Base-by-base conservation (phyloP, 2,329 filamentous ascomycete genomes). In the Endoconidiophora laricicola region DNA sequence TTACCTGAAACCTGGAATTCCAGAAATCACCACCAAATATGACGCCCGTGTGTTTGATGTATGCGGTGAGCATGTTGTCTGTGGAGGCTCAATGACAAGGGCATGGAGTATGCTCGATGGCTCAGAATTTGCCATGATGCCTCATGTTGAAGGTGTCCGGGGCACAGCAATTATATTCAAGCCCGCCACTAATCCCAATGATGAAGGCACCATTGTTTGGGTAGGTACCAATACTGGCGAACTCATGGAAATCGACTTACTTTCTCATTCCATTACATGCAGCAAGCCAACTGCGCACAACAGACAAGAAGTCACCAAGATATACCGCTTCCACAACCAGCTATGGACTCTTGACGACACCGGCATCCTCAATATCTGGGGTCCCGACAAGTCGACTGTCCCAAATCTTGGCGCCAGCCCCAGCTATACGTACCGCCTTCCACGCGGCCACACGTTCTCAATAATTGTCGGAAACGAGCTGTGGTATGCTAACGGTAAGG, bases 281-380 rank as follows among this genome's bases (percentile, higher is more conserved):
- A 82, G 74, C 16, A 85, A 83, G 58, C 66, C 74, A 2, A 78
- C 72, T 46, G 83, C 84, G 2, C 91, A 96, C 58, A 78, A 79
- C 6, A 78, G 85, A 40, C 74, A 79, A 54, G 85, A 94, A 57
- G 75, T 98, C 46, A 76, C 85, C 55, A 86, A 80, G 58, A 94
- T 98, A 40, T 83, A 86, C 60, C 79, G 91, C 38, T 83, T 93
- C 62, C 81, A 78, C 55, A 86, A 86, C 56, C 85, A 95, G 59
- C 76, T 98, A 62, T 98, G 91, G 91, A 88, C 88, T 0, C 64
- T 98, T 44, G 91, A 96, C 61, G 88, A 95, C 55, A 79, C 83
- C 44, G 91, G 91, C 9, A 84, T 83, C 43, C 67, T 98, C 12
- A 79, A 86, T 56, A 76, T 96, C 4, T 98, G 91, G 91, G 79